Evolutionary conservation across 306 rosid species (phyloP), one percentile per base, ranked within the genome.

Genomic region (Gleditsia sinensis): DNA sequence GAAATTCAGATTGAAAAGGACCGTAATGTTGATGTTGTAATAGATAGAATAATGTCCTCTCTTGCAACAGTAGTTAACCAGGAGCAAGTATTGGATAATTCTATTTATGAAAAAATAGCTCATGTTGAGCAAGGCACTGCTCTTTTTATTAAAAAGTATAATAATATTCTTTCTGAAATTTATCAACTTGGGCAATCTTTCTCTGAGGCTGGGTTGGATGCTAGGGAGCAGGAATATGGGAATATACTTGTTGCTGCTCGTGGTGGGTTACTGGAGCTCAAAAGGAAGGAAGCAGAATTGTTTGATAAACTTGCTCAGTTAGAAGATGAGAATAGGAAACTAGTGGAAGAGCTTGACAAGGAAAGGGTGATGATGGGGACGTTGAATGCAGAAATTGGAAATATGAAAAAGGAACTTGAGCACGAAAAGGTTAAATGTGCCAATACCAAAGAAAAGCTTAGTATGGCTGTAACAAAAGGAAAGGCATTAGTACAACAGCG

Each of bases 401-500:
- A 87, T 76, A 75, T 83, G 58, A 94, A 83, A 79, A 60, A 11
- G 53, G 97, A 84, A 71, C 88, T 86, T 77, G 96, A 92, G 90
- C 96, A 90, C 81, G 98, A 94, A 85, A 95, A 83, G 86, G 75
- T 25, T 63, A 88, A 84, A 84, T 76, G 75, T 67, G 68, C 78
- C 81, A 90, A 81, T 84, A 87, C 90, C 48, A 95, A 81, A 90
- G 99, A 95, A 79, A 95, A 95, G 82, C 96, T 95, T 67, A 77
- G 88, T 71, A 88, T 92, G 89, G 99, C 98, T 67, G 97, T 95
- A 75, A 89, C 97, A 28, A 95, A 95, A 81, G 99, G 99, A 51
- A 95, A 95, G 86, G 98, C 93, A 3, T 76, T 95, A 86, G 96
- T 95, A 74, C 99, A 95, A 62, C 96, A 95, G 81, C 87, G 97